Base-by-base conservation (phyloP, 1,284 basidiomycete species). In the Afroboletus lepidellus region DNA sequence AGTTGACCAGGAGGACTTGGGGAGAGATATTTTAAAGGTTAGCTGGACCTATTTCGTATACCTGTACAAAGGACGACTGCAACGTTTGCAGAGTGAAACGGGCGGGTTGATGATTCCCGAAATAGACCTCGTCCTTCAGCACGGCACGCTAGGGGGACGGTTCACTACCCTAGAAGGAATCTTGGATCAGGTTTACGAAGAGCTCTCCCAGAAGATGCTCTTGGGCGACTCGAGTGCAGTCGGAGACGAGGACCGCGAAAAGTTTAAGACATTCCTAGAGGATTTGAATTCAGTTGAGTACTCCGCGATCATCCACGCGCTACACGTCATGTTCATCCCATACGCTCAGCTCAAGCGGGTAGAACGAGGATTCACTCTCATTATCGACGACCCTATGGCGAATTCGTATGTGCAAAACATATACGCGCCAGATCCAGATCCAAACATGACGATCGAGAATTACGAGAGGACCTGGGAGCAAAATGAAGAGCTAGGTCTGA, bases 111-210 rank as follows among this genome's bases (percentile, higher is more conserved):
- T 75, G 9, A 94, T 99, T 48, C 96, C 97, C 2, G 96, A 99
- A 67, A 98, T 99, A 60, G 93, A 98, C 53, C 85, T 99, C 13
- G 83, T 89, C 7, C 81, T 99, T 7, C 85, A 93, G 52, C 86
- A 94, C 3, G 97, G 97, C 13, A 99, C 97, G 0, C 83, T 99
- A 2, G 97, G 97, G 20, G 97, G 96, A n/a, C 83, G 97, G 11
- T 99, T 99, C 75, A 99, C 97, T 0, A 99, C 97, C 1, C 77
- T 98, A 23, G 97, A 99, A 72, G 97, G 97, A 32, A 86, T 99
- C 53, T 76, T 99, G 41, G 84, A 92, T 58, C 97, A 98, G 68
- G 84, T 99, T 16, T 95, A 96, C 74, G 95, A 97, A 60, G 96
- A 99, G 69, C 81, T 99, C 9, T 88, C 87, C 21, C 87, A 91